These are phyloP conservation scores for Cordyceps tenuipes DNA, from an alignment of 2,329 filamentous ascomycete genomes.

Conservation along the genomic window DNA sequence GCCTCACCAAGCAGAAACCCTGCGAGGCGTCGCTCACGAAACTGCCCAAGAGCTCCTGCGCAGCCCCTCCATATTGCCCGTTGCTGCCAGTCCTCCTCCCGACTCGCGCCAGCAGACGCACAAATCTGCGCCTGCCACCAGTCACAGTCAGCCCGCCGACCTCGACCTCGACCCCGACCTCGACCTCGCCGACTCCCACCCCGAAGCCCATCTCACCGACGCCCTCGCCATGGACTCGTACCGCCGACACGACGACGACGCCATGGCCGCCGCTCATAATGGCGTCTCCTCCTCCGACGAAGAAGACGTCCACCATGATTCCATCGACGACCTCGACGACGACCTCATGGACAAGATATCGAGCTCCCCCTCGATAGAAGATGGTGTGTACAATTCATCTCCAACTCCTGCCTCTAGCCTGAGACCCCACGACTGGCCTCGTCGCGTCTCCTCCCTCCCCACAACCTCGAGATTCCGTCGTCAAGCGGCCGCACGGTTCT, in stretches of 20 bases:
- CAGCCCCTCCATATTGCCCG: constrained; percentile 37
- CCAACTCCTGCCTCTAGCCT: constrained; percentile 21
- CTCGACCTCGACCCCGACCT: constrained; percentile 20
- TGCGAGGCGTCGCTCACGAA: constrained; percentile 74
- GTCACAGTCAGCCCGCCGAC: constrained; percentile 38
- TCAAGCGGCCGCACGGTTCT: constrained; percentile 23
- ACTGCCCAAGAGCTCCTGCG: constrained; percentile 61
- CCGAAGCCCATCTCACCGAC: constrained; percentile 9
- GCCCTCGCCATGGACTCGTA: constrained; percentile 12
- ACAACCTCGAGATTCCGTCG: constrained; percentile 25
- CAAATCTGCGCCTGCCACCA: constrained; percentile 33
- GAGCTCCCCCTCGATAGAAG: constrained; percentile 96
- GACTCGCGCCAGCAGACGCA: constrained; percentile 21
- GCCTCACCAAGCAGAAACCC: constrained; percentile 76
- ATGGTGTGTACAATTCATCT: constrained; percentile 67
- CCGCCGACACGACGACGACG: constrained; percentile 43
- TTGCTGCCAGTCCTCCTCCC: constrained; percentile 35
- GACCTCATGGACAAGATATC: constrained; percentile 99
- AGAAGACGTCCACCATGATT: constrained; percentile 57
- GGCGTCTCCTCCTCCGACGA: constrained; percentile 47
- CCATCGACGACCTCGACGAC: constrained; percentile 71
- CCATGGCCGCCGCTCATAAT: constrained; percentile 53
- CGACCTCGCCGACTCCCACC: constrained; percentile 6
- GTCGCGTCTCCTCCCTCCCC: constrained; percentile 35
- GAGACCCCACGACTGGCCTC: constrained; percentile 28